These are phyloP conservation scores for Solanum pinnatisectum DNA, from an alignment of 257 asterid species.

Conservation along the genomic window DNA sequence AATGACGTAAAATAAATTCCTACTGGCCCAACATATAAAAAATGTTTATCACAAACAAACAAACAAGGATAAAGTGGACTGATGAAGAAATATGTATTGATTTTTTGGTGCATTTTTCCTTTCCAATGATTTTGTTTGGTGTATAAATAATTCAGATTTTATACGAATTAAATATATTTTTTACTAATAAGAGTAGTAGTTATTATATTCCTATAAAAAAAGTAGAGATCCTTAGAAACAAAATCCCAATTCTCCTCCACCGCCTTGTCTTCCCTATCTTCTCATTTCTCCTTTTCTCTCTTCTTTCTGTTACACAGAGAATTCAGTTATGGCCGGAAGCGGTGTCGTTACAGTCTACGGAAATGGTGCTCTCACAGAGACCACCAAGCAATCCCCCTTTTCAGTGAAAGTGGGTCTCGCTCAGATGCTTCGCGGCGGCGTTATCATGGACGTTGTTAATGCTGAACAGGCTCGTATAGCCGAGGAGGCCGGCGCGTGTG, in stretches of 20 bases:
- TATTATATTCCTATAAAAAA: neutral
- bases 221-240: conserved; percentile 2
- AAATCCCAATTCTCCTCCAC: conserved; percentile 10
- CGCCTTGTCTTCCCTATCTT: neutral
- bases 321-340: conserved; percentile 53
- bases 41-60: neutral
- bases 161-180: neutral
- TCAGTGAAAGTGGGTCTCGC: conserved; percentile 91
- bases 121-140: neutral
- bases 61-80: neutral
- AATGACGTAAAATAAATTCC: neutral
- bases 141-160: neutral
- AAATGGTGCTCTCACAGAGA: conserved; percentile 82
- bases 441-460: conserved; percentile 88
- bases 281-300: neutral
- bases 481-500: conserved; percentile 93
- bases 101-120: neutral
- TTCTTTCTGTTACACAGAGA: neutral
- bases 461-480: conserved; percentile 93
- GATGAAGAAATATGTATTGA: neutral
- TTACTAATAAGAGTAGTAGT: neutral
- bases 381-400: conserved; percentile 72
- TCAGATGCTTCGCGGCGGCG: conserved; percentile 97
- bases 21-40: neutral
- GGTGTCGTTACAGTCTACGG: conserved; percentile 89